Evolutionary conservation across 495 filamentous ascomycete species (phyloP).

Genomic region (Jackrogersella multiformis): DNA sequence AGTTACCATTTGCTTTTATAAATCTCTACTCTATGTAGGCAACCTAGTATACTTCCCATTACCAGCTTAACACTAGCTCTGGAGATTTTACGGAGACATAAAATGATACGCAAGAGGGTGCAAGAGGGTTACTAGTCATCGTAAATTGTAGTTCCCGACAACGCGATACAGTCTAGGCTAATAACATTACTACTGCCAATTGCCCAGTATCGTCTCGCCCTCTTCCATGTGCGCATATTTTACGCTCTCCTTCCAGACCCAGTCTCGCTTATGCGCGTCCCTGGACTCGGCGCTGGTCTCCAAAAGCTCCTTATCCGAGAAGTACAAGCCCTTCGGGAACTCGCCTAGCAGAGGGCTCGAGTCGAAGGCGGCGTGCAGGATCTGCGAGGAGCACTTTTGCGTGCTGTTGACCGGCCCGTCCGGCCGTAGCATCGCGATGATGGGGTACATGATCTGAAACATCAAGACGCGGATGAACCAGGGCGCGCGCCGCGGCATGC

Average conservation of each 20-base stretch:
- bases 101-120: too few species aligned
- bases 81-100: too few species aligned
- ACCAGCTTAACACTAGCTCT: too few species aligned
- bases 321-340: conserved; percentile 37
- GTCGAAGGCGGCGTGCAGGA: conserved; percentile 43
- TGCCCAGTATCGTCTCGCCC: conserved; percentile 38
- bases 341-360: background rate
- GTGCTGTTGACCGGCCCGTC: background rate
- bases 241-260: conserved; percentile 45
- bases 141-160: too few species aligned
- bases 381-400: conserved; percentile 42
- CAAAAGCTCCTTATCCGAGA: conserved; percentile 23
- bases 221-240: conserved; percentile 37
- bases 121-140: too few species aligned
- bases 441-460: conserved; percentile 18
- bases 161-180: too few species aligned
- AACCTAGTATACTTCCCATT: too few species aligned
- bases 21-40: too few species aligned
- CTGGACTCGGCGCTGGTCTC: conserved; percentile 37
- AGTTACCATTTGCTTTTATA: too few species aligned
- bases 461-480: conserved; percentile 38
- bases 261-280: conserved; percentile 38
- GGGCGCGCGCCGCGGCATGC: conserved; percentile 25
- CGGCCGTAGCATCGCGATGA: background rate
- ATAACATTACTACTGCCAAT: conserved; percentile 42